Percentiles rank a stretch among this genome's conserved stretches.
These are phyloP conservation scores for Spongospora subterranea DNA, from an alignment of 208 protist species.

Conservation along the genomic window DNA sequence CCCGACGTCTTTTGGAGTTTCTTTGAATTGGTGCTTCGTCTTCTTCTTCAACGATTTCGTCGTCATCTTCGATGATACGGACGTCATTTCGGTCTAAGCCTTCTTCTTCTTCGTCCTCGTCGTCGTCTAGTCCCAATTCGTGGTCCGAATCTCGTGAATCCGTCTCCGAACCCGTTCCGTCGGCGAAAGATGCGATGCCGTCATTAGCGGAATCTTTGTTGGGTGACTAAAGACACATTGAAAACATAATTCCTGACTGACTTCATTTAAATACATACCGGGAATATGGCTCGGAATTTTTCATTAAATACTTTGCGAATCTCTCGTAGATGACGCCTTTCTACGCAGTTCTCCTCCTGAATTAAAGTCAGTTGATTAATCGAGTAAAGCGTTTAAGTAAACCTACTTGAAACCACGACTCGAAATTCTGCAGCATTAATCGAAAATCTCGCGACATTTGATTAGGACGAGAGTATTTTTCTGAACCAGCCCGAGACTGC, in stretches of 20 bases:
- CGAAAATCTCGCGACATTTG: neutral
- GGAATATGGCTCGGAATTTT: neutral
- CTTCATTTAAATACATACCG: neutral
- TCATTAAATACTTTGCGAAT: slow-evolving; percentile 26
- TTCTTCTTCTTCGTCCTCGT: slow-evolving; percentile 10
- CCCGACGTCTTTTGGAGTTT: neutral
- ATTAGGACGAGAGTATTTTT: slow-evolving; percentile 28
- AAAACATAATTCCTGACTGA: neutral
- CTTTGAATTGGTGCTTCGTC: slow-evolving; percentile 16
- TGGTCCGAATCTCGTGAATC: slow-evolving; percentile 1
- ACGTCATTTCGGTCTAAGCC: neutral
- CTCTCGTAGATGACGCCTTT: neutral
- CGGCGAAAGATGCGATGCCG: neutral
- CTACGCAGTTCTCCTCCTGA: neutral
- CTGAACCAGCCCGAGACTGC: neutral
- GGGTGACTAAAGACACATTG: neutral
- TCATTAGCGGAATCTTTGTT: neutral
- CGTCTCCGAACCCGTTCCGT: neutral
- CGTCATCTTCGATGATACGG: slow-evolving; percentile 41
- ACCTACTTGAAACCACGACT: slow-evolving; percentile 36
- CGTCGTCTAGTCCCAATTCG: slow-evolving; percentile 20
- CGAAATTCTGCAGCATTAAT: slow-evolving; percentile 53
- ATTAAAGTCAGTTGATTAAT: neutral
- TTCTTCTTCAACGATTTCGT: neutral
- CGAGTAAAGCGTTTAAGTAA: neutral